phyloP scores from a whole-genome alignment of 1,284 basidiomycete species.

The Pulchroboletus neoregius region DNA sequence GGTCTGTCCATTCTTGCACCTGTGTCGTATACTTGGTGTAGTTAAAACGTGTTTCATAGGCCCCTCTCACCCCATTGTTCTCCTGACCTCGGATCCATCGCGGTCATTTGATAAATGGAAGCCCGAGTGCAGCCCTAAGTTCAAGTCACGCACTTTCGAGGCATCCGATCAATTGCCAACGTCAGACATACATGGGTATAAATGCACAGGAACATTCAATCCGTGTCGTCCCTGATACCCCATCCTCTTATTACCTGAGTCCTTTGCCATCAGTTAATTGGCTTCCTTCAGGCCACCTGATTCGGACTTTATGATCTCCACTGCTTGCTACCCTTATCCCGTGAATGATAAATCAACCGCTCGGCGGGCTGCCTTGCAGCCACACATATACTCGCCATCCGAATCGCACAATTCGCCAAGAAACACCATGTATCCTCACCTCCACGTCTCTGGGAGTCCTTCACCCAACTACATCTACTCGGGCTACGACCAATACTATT shows the following conservation, averaged over 20 bases:
- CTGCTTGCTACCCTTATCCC: conserved; percentile 28
- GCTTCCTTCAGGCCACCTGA: conserved; percentile 19
- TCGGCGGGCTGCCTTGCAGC: conserved; percentile 20
- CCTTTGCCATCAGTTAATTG: conserved; percentile 18
- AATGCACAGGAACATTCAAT: conserved; percentile 27
- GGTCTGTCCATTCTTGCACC: conserved; percentile 26
- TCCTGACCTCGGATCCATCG: conserved; percentile 25
- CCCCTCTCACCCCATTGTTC: conserved; percentile 27
- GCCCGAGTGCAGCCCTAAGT: conserved; percentile 27
- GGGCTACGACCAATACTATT: conserved; percentile 22
- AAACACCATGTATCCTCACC: conserved; percentile 29
- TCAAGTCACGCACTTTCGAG: conserved; percentile 27
- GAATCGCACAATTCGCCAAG: conserved; percentile 21
- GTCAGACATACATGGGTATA: conserved; percentile 30
- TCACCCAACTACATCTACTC: conserved; percentile 25
- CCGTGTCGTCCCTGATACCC: conserved; percentile 27
- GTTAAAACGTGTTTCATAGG: conserved; percentile 35
- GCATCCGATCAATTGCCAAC: conserved; percentile 33
- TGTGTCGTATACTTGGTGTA: conserved; percentile 14
- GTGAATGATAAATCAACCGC: conserved; percentile 23
- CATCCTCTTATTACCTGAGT: conserved; percentile 15
- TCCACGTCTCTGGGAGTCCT: conserved; percentile 17
- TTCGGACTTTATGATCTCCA: conserved; percentile 36
- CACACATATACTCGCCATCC: conserved; percentile 33
- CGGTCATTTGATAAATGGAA: conserved; percentile 36